phyloP scores from a whole-genome alignment of 306 rosid species.

The Vicia villosa region DNA sequence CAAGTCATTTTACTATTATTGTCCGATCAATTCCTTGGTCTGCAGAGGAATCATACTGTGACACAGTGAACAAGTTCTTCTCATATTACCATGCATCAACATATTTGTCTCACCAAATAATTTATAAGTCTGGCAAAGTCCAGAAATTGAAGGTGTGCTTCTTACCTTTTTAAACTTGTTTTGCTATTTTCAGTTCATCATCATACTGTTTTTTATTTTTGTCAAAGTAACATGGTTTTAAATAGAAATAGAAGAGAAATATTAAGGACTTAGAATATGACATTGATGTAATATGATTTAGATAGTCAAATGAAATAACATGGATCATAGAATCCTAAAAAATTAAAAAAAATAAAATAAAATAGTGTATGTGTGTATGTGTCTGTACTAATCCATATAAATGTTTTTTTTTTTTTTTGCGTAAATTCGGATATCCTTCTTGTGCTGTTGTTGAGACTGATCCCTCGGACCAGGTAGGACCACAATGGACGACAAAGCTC shows the following conservation, averaged over 20 bases:
- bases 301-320: conserved; percentile 2
- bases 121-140: conserved; percentile 68
- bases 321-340: not conserved
- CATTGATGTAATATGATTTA: not conserved
- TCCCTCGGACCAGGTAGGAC: not conserved
- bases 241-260: not conserved
- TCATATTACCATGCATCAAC: conserved; percentile 66
- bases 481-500: not conserved
- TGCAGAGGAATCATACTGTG: conserved; percentile 62
- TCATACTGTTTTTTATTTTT: not conserved
- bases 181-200: conserved; percentile 2
- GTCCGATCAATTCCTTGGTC: conserved; percentile 86
- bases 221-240: not conserved
- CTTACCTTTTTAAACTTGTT: conserved; percentile 9
- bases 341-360: not conserved
- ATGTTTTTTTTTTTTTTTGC: not conserved
- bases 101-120: conserved; percentile 93
- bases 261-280: not conserved
- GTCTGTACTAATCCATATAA: not conserved
- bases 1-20: conserved; percentile 80
- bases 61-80: conserved; percentile 68
- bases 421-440: not conserved
- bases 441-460: not conserved
- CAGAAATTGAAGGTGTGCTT: conserved; percentile 76
- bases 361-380: not conserved